Evolutionary conservation across 768 basidiomycete species (phyloP), one percentile per base, ranked within the genome.

Genomic region (Hypholoma fasciculare): DNA sequence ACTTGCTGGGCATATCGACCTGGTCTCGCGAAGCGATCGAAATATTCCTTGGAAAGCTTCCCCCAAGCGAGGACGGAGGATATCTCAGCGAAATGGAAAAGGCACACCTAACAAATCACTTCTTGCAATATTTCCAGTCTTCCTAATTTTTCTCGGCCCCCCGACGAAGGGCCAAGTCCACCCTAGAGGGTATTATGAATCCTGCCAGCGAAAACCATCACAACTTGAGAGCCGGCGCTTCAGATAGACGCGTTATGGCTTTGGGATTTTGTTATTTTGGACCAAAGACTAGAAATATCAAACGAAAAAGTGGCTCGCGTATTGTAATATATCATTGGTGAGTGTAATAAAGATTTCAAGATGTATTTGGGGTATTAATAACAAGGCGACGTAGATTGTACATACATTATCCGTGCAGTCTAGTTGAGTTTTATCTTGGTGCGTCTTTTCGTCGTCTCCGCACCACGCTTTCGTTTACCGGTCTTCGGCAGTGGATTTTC

Each of bases 391-490:
- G 36, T 17, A 51, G 16, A 52, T 40, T 23, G 26, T 11, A 4
- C 16, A 16, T 52, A 40, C 20, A 40, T 20, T 19, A 17, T 42
- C 1, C 11, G 13, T 58, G 17, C 12, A 20, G 4, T 17, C 37
- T 48, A 64, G 52, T 62, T 66, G 4, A 66, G 54, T 49, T 62
- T 66, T 23, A 64, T 62, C 53, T 61, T 64, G 7, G 57, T 30
- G 17, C 57, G 46, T 37, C 52, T 50, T 49, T 46, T 55, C 34
- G 52, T 19, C 13, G 34, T 23, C 6, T 61, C 65, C 3, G 12
- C 54, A n/a, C 64, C 61, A 27, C 67, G 59, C 57, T 67, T 69
- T 49, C 68, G 59, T 53, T 69, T 69, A 7, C 63, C 66, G 4
- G 54, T 34, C 40, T 55, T 60, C 42, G 63, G 64, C n/a, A 62